These are phyloP conservation scores for Cutaneotrichosporon sp. DNA, from an alignment of 1,284 basidiomycete species.

Conservation along the genomic window DNA sequence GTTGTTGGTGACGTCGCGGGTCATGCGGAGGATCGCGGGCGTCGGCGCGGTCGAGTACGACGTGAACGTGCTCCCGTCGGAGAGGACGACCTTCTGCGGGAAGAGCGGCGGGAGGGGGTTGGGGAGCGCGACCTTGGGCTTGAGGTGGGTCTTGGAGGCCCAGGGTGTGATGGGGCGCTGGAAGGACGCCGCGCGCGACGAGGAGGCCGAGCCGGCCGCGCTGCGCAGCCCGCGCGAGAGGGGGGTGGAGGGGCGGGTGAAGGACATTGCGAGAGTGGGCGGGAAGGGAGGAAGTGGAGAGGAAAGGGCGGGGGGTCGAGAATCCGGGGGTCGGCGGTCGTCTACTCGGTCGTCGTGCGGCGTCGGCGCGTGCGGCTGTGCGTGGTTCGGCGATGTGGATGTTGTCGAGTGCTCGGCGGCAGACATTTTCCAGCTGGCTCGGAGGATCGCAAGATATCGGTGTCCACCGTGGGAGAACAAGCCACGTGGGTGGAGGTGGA, in stretches of 20 bases:
- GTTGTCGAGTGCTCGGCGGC: neutral
- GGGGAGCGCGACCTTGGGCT: constrained; percentile 61
- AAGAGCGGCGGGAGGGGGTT: constrained; percentile 79
- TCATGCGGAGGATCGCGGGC: constrained; percentile 65
- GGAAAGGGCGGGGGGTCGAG: neutral
- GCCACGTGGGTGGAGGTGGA: neutral
- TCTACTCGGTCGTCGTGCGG: neutral
- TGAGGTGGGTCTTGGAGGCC: constrained; percentile 48
- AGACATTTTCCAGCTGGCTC: constrained; percentile 6
- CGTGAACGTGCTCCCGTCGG: constrained; percentile 82
- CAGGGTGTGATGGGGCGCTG: constrained; percentile 25
- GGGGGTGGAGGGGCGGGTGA: constrained; percentile 10
- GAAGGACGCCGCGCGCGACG: constrained; percentile 30
- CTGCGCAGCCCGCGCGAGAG: constrained; percentile 17
- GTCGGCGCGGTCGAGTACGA: constrained; percentile 83
- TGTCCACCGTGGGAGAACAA: constrained; percentile 5
- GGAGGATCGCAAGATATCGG: neutral
- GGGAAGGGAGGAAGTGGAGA: neutral
- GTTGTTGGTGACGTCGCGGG: constrained; percentile 82
- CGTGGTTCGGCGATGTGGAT: neutral
- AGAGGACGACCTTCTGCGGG: constrained; percentile 75
- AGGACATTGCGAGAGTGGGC: constrained; percentile 14
- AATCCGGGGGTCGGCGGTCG: neutral
- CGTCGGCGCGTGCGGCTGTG: neutral
- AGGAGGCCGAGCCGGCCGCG: constrained; percentile 25